Evolutionary conservation across 805 yeast species (phyloP), one percentile per base, ranked within the genome.

Genomic region (Pichia kluyveri): DNA sequence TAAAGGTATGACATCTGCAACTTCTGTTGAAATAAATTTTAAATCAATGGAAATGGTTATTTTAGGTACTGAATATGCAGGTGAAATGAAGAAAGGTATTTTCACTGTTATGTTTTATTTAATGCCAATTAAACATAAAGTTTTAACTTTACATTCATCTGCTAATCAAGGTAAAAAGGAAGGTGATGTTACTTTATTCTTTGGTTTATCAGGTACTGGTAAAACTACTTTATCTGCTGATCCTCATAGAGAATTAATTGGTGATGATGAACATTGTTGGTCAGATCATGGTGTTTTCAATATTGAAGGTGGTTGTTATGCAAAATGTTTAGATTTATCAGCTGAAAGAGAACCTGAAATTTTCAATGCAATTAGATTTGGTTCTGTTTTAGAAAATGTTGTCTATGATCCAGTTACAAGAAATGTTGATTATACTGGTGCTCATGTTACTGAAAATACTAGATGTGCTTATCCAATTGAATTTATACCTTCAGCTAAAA

Each of bases 211-310:
- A 42, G 99, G 99, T 68, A 91, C 99, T 42, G 99, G 99, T 69
- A 91, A 91, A 76, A 91, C 99, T 57, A 91, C 99, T 17, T 74
- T 91, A 59, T 86, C 96, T 59, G 98, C 98, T 47, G 98, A 91
- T 67, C 96, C 96, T 51, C 75, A 87, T 71, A 84, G 99, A 70
- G 71, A 78, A 67, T 79, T 91, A 67, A 91, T 91, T 65, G 99
- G 99, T 68, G 99, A 91, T 69, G 99, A 91, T 67, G 99, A 91
- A 74, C 99, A 91, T 75, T 91, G 98, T 76, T 91, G 99, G 99
- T 86, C 97, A 18, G 95, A 91, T 70, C 75, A 85, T 58, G 99
- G 99, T 73, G 97, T 91, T 51, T 91, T 91, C 83, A 93, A 93
- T 80, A 90, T 91, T 62, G 99, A 91, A 75, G 99, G 99, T 70